Conservation (phyloP, 1,284 basidiomycete genomes). For the Cronartium quercuum region DNA sequence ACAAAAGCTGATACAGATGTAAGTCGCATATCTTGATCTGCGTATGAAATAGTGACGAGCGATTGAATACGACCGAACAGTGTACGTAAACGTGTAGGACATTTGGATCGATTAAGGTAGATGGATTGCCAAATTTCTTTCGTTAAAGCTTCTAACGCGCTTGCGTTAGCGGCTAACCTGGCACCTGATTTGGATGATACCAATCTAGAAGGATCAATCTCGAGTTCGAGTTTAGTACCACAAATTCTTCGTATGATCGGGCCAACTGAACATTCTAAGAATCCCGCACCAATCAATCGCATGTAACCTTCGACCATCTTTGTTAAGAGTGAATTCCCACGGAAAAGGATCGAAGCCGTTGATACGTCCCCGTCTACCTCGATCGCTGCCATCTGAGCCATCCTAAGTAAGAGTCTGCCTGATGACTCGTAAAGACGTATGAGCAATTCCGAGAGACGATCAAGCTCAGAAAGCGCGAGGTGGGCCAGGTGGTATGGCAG, state of each 20-base stretch:
- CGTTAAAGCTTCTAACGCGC: not conserved
- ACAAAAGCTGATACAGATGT: slow-evolving; percentile 31
- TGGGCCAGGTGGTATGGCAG: slow-evolving; percentile 58
- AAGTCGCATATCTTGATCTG: slow-evolving; percentile 28
- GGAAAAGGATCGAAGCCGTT: slow-evolving; percentile 30
- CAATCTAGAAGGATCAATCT: slow-evolving; percentile 33
- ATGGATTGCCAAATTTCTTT: slow-evolving; percentile 35
- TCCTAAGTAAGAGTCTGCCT: slow-evolving; percentile 51
- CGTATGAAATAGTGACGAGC: slow-evolving; percentile 12
- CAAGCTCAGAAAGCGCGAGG: slow-evolving; percentile 54
- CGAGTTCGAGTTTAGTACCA: slow-evolving; percentile 10
- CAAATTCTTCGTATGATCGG: slow-evolving; percentile 30
- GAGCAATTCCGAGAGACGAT: slow-evolving; percentile 52
- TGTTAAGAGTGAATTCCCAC: slow-evolving; percentile 30
- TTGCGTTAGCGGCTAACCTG: slow-evolving; percentile 8
- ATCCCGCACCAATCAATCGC: slow-evolving; percentile 24
- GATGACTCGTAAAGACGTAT: slow-evolving; percentile 55
- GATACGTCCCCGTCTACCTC: slow-evolving; percentile 40
- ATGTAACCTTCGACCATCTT: slow-evolving; percentile 38
- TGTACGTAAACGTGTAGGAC: slow-evolving; percentile 16
- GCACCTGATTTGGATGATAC: not conserved
- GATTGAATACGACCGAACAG: slow-evolving; percentile 25
- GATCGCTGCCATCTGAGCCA: slow-evolving; percentile 46
- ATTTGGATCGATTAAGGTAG: slow-evolving; percentile 27
- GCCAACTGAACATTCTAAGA: slow-evolving; percentile 22